A percentile compares a stretch with the other conserved stretches of the same genome.
Evolutionary conservation across 176 grass and related monocot species (phyloP).

Genomic region (Olyra latifolia): DNA sequence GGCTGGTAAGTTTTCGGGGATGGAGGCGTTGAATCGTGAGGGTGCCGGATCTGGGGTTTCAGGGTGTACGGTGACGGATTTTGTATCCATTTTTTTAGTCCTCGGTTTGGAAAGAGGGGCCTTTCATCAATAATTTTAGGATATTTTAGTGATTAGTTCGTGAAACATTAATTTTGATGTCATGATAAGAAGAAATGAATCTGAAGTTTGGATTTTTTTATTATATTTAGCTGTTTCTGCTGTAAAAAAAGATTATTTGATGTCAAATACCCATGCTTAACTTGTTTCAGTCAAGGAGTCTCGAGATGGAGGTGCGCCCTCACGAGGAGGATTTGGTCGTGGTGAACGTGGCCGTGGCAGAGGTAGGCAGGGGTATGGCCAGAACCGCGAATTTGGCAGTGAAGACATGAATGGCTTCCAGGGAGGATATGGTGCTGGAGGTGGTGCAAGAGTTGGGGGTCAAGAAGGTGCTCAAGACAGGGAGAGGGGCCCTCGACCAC

Average conservation of each 20-base stretch:
- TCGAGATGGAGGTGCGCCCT: slow-evolving; percentile 21
- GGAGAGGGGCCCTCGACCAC: slow-evolving; percentile 49
- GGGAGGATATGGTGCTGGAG: slow-evolving; percentile 46
- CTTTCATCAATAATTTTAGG: neutral
- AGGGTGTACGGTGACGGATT: neutral
- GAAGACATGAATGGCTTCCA: slow-evolving; percentile 60
- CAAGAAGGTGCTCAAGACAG: slow-evolving; percentile 49
- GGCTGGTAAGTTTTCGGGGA: slow-evolving; percentile 50
- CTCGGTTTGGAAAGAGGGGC: neutral
- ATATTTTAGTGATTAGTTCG: neutral
- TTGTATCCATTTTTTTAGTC: neutral
- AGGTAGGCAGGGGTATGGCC: slow-evolving; percentile 52
- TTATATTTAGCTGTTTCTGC: neutral
- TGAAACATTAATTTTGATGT: neutral
- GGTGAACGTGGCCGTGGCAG: slow-evolving; percentile 61
- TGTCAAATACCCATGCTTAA: neutral
- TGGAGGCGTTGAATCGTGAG: neutral
- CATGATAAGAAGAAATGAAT: neutral
- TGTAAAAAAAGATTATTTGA: neutral
- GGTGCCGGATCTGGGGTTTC: slow-evolving; percentile 46
- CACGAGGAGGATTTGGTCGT: slow-evolving; percentile 55
- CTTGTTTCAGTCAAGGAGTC: slow-evolving; percentile 52
- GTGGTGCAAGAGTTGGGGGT: slow-evolving; percentile 47
- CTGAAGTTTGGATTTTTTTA: neutral
- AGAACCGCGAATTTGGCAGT: slow-evolving; percentile 49